phyloP scores from a whole-genome alignment of 306 rosid genomes.

The Vachellia collinsii region DNA sequence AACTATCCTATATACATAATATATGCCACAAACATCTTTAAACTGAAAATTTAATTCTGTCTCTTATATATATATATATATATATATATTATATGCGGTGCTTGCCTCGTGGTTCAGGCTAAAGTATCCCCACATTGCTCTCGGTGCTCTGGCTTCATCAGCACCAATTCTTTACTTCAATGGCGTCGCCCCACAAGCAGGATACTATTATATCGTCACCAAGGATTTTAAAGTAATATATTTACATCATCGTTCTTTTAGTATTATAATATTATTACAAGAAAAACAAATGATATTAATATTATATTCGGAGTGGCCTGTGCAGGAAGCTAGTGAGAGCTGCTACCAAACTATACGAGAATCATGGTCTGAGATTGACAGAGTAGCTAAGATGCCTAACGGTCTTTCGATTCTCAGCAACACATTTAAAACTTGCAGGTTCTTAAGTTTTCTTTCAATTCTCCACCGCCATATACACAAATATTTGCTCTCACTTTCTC shows the following conservation, averaged over 20 bases:
- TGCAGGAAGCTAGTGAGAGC: conserved; percentile 57
- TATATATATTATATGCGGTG: too few relatives aligned
- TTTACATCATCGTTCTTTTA: background rate
- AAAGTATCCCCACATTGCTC: conserved; percentile 51
- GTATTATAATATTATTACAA: background rate
- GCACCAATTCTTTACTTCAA: conserved; percentile 41
- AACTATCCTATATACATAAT: background rate
- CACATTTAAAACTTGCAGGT: conserved; percentile 61
- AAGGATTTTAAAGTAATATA: background rate
- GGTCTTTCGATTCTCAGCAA: conserved; percentile 55
- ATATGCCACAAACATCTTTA: background rate
- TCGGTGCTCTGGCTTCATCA: conserved; percentile 50
- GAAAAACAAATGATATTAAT: background rate
- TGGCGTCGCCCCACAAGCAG: background rate
- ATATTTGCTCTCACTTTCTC: background rate
- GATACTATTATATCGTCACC: background rate
- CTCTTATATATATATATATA: too few relatives aligned
- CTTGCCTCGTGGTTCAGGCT: conserved; percentile 56
- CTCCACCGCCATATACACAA: background rate
- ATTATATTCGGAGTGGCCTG: background rate
- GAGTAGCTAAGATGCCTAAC: conserved; percentile 39
- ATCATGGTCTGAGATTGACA: conserved; percentile 68
- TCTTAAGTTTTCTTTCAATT: background rate
- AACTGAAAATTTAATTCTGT: too few relatives aligned
- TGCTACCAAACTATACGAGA: conserved; percentile 52